Percentiles rank a stretch among this genome's conserved stretches.
Conservation (phyloP, 768 basidiomycete genomes). For the Mycena galopus region DNA sequence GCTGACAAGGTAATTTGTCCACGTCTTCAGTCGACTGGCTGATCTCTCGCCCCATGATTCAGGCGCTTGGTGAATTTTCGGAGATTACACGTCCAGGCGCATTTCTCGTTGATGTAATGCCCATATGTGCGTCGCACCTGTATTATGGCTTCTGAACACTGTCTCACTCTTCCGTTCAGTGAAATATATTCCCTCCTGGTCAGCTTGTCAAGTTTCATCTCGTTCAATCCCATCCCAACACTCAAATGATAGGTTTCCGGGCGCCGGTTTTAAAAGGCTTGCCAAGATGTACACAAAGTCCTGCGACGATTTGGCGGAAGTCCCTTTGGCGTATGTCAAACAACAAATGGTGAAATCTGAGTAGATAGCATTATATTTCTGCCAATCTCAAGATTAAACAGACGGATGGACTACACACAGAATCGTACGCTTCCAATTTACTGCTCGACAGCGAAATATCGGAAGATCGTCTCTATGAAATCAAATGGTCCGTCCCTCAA, state of each 20-base stretch:
- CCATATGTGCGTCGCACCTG: constrained; percentile 49
- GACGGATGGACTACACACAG: constrained; percentile 44
- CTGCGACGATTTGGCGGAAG: constrained; percentile 59
- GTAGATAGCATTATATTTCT: neutral
- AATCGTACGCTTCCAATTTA: constrained; percentile 50
- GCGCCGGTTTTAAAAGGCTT: too few species aligned
- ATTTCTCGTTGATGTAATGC: constrained; percentile 65
- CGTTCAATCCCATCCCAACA: constrained; percentile 48
- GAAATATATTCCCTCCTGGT: constrained; percentile 24
- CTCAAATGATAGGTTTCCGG: constrained; percentile 71
- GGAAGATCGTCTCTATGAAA: constrained; percentile 50
- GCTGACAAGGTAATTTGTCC: constrained; percentile 45
- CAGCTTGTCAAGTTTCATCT: too few species aligned
- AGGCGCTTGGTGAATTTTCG: constrained; percentile 54
- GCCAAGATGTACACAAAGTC: constrained; percentile 60
- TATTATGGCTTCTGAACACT: too few species aligned
- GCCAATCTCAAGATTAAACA: constrained; percentile 28
- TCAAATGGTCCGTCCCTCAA: constrained; percentile 51
- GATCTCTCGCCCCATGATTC: too few species aligned
- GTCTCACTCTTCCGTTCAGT: neutral
- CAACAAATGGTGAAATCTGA: constrained; percentile 55
- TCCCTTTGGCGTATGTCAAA: constrained; percentile 60
- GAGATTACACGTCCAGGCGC: constrained; percentile 57
- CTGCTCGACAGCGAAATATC: constrained; percentile 48
- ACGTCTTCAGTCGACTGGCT: neutral